Percentiles rank a stretch among this genome's conserved stretches.
These are phyloP conservation scores for Plectosphaerella sp. DNA, from an alignment of 2,329 filamentous ascomycete genomes.

Conservation along the genomic window DNA sequence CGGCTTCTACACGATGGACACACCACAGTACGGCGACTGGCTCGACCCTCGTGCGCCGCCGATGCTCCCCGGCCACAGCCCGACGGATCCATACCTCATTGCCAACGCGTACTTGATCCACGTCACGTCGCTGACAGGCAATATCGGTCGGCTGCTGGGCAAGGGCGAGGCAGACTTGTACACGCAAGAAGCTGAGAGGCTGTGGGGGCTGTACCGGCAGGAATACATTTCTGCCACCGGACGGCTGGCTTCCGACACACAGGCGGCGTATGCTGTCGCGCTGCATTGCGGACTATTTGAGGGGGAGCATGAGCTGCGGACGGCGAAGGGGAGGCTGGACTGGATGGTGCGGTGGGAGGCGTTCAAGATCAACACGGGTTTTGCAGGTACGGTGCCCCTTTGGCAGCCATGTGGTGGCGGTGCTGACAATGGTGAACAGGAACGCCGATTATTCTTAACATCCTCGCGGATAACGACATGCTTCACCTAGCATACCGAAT, in stretches of 20 bases:
- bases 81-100: slow-evolving; percentile 6
- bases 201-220: slow-evolving; percentile 15
- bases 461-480: slow-evolving; percentile 20
- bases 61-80: slow-evolving; percentile 2
- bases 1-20: slow-evolving; percentile 33
- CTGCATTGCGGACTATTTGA: slow-evolving; percentile 18
- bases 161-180: neutral
- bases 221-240: slow-evolving; percentile 14
- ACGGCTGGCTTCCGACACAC: slow-evolving; percentile 11
- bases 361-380: slow-evolving; percentile 34
- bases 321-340: slow-evolving; percentile 21
- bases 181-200: slow-evolving; percentile 1
- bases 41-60: slow-evolving; percentile 7
- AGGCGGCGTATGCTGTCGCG: slow-evolving; percentile 15
- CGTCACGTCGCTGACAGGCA: neutral
- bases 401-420: neutral
- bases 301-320: slow-evolving; percentile 8
- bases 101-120: slow-evolving; percentile 9
- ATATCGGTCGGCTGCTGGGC: neutral
- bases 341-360: slow-evolving; percentile 26
- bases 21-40: slow-evolving; percentile 25
- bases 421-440: neutral
- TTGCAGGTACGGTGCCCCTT: slow-evolving; percentile 33
- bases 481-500: slow-evolving; percentile 27
- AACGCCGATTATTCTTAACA: slow-evolving; percentile 30